These are phyloP conservation scores for Ustilago trichophora DNA, from an alignment of 1,284 basidiomycete genomes.

Conservation along the genomic window DNA sequence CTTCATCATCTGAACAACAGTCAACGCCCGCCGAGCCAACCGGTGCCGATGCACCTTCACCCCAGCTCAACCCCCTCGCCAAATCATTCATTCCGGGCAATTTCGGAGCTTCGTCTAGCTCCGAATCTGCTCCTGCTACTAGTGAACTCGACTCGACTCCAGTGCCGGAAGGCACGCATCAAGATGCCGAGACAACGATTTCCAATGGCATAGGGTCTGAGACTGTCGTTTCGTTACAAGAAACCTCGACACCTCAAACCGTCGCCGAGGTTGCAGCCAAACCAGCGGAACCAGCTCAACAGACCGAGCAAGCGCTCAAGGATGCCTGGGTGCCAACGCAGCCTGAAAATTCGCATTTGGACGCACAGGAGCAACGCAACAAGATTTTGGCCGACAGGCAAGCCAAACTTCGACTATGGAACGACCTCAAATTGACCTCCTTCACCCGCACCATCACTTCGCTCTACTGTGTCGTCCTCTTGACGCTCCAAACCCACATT, in stretches of 20 bases:
- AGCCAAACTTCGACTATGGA: conserved; percentile 62
- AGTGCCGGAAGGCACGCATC: not conserved
- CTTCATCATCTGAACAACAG: not conserved
- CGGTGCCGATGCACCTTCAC: conserved; percentile 16
- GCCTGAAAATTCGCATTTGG: conserved; percentile 15
- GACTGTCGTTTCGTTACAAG: not conserved
- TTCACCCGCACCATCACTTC: conserved; percentile 85
- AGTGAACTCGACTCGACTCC: not conserved
- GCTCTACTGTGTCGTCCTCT: conserved; percentile 80
- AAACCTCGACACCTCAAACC: not conserved
- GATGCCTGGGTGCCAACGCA: not conserved
- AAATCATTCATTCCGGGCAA: conserved; percentile 35
- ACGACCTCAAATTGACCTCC: conserved; percentile 69
- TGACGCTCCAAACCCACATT: conserved; percentile 81
- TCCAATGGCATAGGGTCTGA: conserved; percentile 1
- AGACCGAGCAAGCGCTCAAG: not conserved
- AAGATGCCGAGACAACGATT: not conserved
- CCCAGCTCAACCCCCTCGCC: conserved; percentile 39
- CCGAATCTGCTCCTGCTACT: not conserved
- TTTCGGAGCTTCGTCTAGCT: not conserved
- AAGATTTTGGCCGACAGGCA: conserved; percentile 36
- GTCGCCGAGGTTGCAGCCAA: not conserved
- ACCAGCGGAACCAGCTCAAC: not conserved
- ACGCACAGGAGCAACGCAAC: conserved; percentile 39
- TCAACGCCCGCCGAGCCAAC: not conserved